Evolutionary conservation across 306 rosid species (phyloP).

Genomic region (Lithocarpus polystachyus): DNA sequence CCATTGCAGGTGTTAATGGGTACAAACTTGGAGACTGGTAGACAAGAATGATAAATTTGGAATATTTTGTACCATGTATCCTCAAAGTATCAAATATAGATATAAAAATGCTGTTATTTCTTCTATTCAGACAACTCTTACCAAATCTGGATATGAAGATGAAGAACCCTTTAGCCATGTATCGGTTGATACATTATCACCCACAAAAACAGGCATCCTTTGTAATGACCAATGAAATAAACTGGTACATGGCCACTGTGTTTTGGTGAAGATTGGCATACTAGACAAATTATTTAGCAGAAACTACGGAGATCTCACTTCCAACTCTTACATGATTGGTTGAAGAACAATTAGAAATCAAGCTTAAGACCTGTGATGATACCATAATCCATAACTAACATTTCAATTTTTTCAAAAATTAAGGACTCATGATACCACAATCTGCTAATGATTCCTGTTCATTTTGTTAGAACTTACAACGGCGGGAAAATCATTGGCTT

Average conservation of each 20-base stretch:
- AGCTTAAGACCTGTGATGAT: neutral
- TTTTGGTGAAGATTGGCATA: slow-evolving; percentile 9
- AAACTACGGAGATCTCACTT: neutral
- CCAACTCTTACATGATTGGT: neutral
- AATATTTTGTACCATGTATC: neutral
- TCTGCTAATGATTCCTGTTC: neutral
- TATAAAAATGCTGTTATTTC: neutral
- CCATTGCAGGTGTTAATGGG: slow-evolving; percentile 84
- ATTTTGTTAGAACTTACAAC: neutral
- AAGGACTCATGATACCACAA: neutral
- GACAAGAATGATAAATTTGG: neutral
- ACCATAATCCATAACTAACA: neutral
- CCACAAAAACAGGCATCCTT: slow-evolving; percentile 94
- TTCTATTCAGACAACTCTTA: slow-evolving; percentile 28
- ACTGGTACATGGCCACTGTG: slow-evolving; percentile 16
- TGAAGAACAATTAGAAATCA: neutral
- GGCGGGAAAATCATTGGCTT: neutral
- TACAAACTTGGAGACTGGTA: slow-evolving; percentile 53
- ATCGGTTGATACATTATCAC: slow-evolving; percentile 63
- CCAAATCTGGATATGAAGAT: slow-evolving; percentile 71
- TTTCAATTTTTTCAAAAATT: no score
- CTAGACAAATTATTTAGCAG: neutral
- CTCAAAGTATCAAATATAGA: neutral
- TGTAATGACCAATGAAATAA: slow-evolving; percentile 24
- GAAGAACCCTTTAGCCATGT: slow-evolving; percentile 60